Evolutionary conservation across 1,284 basidiomycete species (phyloP).

Genomic region (Mycosarcoma maydis): DNA sequence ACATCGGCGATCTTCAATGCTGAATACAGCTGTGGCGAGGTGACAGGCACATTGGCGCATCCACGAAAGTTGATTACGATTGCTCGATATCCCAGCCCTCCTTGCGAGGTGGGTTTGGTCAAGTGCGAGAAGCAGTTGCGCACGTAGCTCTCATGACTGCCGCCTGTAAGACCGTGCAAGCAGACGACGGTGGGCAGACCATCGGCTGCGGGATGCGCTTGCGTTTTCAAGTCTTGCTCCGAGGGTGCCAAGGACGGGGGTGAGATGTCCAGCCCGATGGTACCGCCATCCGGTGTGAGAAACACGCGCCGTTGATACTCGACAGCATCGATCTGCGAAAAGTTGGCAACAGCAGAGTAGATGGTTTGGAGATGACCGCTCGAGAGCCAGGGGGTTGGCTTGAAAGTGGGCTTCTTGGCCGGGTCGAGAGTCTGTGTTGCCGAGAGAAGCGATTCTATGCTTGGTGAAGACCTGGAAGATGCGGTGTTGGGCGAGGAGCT

Average conservation of each 20-base stretch:
- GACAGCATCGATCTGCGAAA: slow-evolving; percentile 51
- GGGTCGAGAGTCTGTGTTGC: slow-evolving; percentile 37
- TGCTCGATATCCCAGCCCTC: slow-evolving; percentile 73
- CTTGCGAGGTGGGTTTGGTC: slow-evolving; percentile 48
- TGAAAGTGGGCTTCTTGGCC: slow-evolving; percentile 24
- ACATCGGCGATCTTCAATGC: slow-evolving; percentile 83
- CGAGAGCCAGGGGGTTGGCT: slow-evolving; percentile 52
- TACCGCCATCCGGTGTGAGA: slow-evolving; percentile 63
- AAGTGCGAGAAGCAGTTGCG: slow-evolving; percentile 58
- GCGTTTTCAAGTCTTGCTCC: slow-evolving; percentile 25
- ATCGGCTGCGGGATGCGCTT: slow-evolving; percentile 18
- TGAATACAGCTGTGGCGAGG: slow-evolving; percentile 80
- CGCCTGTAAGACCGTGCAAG: slow-evolving; percentile 64
- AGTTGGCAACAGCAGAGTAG: slow-evolving; percentile 56
- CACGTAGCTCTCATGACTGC: slow-evolving; percentile 63
- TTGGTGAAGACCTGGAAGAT: slow-evolving; percentile 11
- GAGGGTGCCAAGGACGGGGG: slow-evolving; percentile 41
- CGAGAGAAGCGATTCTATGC: slow-evolving; percentile 28
- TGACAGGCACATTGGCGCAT: slow-evolving; percentile 86
- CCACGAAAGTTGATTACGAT: slow-evolving; percentile 75
- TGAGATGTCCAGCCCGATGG: slow-evolving; percentile 57
- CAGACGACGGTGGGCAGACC: slow-evolving; percentile 58
- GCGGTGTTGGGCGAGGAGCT: background rate
- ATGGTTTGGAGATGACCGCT: slow-evolving; percentile 64
- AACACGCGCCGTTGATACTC: slow-evolving; percentile 59